phyloP scores from a whole-genome alignment of 768 basidiomycete species.

The Gelatoporia subvermispora region DNA sequence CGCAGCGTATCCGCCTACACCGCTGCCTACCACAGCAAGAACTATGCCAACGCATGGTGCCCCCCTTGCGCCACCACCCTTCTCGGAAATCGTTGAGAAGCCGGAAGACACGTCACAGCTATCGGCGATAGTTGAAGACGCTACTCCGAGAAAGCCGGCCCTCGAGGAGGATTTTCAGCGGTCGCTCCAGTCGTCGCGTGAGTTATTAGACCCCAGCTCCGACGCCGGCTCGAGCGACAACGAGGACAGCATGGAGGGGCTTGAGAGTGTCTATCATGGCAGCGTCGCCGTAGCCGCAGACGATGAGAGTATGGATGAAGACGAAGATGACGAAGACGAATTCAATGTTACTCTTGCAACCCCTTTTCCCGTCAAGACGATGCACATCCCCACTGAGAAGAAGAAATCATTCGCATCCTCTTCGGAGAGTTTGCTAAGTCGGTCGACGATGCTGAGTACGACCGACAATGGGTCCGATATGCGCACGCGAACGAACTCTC shows the following conservation, averaged over 20 bases:
- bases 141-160: background rate
- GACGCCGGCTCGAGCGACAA: constrained; percentile 59
- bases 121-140: constrained; percentile 6
- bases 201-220: constrained; percentile 55
- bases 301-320: constrained; percentile 21
- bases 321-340: constrained; percentile 52
- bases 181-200: constrained; percentile 66
- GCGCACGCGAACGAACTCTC: constrained; percentile 23
- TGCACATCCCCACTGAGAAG: constrained; percentile 7
- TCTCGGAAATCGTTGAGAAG: constrained; percentile 11
- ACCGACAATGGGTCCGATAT: constrained; percentile 25
- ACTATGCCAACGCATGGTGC: constrained; percentile 7
- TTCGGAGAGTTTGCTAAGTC: constrained; percentile 16
- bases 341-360: constrained; percentile 67
- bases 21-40: constrained; percentile 8
- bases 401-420: constrained; percentile 12
- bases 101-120: background rate
- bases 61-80: constrained; percentile 4
- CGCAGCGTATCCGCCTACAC: constrained; percentile 67
- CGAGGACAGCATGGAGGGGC: constrained; percentile 33
- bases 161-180: constrained; percentile 55
- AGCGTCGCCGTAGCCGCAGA: constrained; percentile 9
- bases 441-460: constrained; percentile 24
- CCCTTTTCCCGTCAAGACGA: constrained; percentile 29
- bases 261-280: constrained; percentile 19